Conservation (phyloP, 768 basidiomycete genomes). For the Leccinum rimulosum region DNA sequence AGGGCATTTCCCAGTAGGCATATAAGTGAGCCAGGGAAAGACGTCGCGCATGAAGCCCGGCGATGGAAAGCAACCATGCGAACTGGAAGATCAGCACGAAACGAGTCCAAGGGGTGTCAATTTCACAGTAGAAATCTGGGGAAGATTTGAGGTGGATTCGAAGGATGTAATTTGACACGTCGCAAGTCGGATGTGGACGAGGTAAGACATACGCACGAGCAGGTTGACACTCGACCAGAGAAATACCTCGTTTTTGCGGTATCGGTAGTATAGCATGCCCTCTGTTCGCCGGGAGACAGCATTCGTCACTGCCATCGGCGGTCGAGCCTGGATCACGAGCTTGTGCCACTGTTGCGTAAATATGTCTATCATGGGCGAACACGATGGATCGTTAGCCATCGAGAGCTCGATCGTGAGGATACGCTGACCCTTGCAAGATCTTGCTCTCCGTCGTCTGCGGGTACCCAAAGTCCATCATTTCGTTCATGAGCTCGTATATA, state of each 20-base stretch:
- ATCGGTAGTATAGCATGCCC: constrained; percentile 65
- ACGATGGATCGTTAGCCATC: neutral
- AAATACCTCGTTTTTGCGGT: constrained; percentile 99
- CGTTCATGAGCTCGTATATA: constrained; percentile 97
- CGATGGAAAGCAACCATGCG: too few relatives aligned
- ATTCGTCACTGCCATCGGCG: constrained; percentile 96
- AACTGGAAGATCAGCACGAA: too few relatives aligned
- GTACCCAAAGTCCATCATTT: constrained; percentile 99
- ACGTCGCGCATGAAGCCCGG: too few relatives aligned
- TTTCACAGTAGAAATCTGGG: too few relatives aligned
- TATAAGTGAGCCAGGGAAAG: too few relatives aligned
- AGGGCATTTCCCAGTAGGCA: too few relatives aligned
- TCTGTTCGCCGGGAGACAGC: constrained; percentile 99
- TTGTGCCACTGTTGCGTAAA: constrained; percentile 98
- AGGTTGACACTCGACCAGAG: constrained; percentile 95
- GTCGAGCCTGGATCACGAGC: constrained; percentile 87
- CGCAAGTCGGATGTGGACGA: neutral
- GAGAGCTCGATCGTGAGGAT: neutral
- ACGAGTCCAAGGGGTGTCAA: too few relatives aligned
- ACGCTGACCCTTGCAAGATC: constrained; percentile 22
- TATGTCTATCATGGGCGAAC: constrained; percentile 56
- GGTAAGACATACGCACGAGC: constrained; percentile 53
- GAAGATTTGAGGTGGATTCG: too few relatives aligned
- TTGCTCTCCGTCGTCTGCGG: constrained; percentile 99
- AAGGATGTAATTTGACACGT: neutral